A percentile compares a stretch with the other conserved stretches of the same genome.
Conservation (phyloP, 805 yeast species). For the Starmera quercuum region DNA sequence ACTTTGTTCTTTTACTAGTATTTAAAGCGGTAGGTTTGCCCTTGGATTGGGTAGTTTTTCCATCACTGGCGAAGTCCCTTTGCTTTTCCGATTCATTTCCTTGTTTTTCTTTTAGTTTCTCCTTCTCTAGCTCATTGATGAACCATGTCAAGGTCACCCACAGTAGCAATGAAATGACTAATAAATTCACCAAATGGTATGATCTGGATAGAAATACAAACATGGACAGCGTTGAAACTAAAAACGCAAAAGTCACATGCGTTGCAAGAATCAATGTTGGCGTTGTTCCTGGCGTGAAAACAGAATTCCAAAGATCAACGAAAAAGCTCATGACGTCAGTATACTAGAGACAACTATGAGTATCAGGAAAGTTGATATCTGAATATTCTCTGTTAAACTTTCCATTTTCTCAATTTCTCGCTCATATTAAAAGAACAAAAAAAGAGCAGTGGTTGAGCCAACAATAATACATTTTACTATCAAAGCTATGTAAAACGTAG, state of each 20-base stretch:
- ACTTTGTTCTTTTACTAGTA: slow-evolving; percentile 1
- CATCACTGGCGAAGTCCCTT: slow-evolving; percentile 1
- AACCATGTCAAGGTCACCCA: slow-evolving; percentile 91
- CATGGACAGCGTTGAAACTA: slow-evolving; percentile 46
- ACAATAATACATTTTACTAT: too few relatives aligned
- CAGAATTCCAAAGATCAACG: slow-evolving; percentile 78
- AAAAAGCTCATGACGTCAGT: slow-evolving; percentile 36
- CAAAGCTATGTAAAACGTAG: too few relatives aligned
- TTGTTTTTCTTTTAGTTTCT: slow-evolving; percentile 23
- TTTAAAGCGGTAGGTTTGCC: neutral
- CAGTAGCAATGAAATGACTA: slow-evolving; percentile 50
- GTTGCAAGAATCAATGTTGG: slow-evolving; percentile 89
- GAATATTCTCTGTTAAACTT: too few relatives aligned
- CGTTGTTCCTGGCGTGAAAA: slow-evolving; percentile 88
- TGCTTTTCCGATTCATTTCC: slow-evolving; percentile 4
- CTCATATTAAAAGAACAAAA: too few relatives aligned
- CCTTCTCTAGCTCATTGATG: slow-evolving; percentile 52
- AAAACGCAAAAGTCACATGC: slow-evolving; percentile 67
- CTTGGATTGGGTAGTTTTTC: neutral
- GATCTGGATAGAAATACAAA: slow-evolving; percentile 56
- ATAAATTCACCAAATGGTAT: slow-evolving; percentile 55
- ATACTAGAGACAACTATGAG: too few relatives aligned
- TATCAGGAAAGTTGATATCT: too few relatives aligned
- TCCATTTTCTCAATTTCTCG: too few relatives aligned
- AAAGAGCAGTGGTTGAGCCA: slow-evolving; percentile 42